phyloP scores from a whole-genome alignment of 23 red algal species.

The Agarophyton chilense region DNA sequence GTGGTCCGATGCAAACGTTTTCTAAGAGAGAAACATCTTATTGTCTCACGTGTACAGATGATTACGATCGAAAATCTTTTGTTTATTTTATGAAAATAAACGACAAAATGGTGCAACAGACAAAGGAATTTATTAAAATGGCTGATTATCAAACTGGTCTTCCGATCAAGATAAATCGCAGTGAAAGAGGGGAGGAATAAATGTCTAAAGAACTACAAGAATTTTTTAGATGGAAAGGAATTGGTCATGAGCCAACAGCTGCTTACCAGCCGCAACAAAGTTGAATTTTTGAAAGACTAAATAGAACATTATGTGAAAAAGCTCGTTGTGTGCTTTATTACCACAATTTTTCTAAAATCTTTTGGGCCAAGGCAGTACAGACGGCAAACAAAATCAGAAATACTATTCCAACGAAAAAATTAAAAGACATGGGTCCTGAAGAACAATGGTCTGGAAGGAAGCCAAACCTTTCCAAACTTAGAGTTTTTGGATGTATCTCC shows the following conservation, averaged over 20 bases:
- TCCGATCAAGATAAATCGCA: neutral
- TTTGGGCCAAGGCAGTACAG: too few species aligned
- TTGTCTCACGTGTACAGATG: neutral
- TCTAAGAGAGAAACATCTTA: neutral
- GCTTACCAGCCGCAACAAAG: neutral
- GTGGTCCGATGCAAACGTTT: constrained; percentile 2
- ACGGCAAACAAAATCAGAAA: too few species aligned
- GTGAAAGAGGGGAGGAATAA: neutral
- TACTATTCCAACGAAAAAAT: too few species aligned
- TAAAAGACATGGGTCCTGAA: too few species aligned
- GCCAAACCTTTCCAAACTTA: too few species aligned
- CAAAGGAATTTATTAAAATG: neutral
- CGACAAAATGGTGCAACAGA: neutral
- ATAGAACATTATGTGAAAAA: neutral
- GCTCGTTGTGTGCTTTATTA: too few species aligned
- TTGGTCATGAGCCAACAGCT: neutral
- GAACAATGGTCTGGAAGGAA: too few species aligned
- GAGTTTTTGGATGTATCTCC: too few species aligned
- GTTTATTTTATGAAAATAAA: neutral
- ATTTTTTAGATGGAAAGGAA: neutral
- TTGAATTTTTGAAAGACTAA: neutral
- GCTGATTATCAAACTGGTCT: neutral
- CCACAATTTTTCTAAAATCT: too few species aligned
- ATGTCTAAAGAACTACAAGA: neutral
- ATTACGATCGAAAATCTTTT: neutral